These are phyloP conservation scores for Ammopiptanthus mongolicus DNA, from an alignment of 306 rosid genomes.

Conservation along the genomic window DNA sequence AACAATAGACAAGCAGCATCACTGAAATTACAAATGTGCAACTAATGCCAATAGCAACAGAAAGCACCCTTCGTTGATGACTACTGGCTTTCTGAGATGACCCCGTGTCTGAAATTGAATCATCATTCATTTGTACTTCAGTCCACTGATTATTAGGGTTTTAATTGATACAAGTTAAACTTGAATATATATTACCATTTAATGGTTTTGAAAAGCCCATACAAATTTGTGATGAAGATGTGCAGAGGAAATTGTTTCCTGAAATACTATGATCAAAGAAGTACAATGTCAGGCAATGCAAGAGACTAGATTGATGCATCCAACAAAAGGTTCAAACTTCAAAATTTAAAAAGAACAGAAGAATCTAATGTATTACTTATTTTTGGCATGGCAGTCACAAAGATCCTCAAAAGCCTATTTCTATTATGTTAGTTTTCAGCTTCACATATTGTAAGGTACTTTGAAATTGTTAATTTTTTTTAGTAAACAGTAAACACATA, in stretches of 20 bases:
- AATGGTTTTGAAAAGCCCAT: constrained; percentile 47
- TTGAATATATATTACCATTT: constrained; percentile 50
- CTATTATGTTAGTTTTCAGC: background rate
- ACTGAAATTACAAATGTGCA: constrained; percentile 69
- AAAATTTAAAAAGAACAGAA: background rate
- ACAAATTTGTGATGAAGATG: constrained; percentile 49
- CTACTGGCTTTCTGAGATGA: constrained; percentile 38
- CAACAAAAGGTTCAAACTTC: background rate
- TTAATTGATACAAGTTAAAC: constrained; percentile 16
- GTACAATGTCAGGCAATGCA: constrained; percentile 25
- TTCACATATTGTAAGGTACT: background rate
- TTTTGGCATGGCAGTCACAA: background rate
- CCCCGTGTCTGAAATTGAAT: constrained; percentile 47
- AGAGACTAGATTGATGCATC: background rate
- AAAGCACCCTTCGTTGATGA: constrained; percentile 58
- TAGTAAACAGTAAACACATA: background rate
- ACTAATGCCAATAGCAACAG: constrained; percentile 65
- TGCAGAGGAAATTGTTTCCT: constrained; percentile 80
- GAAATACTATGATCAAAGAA: constrained; percentile 48
- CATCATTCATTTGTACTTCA: background rate
- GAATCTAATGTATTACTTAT: background rate
- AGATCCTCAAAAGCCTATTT: background rate
- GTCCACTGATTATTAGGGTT: constrained; percentile 1
- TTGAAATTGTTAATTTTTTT: background rate
- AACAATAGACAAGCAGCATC: constrained; percentile 62